These are phyloP conservation scores for Colletotrichum sp. DNA, from an alignment of 2,329 filamentous ascomycete species.

Conservation along the genomic window DNA sequence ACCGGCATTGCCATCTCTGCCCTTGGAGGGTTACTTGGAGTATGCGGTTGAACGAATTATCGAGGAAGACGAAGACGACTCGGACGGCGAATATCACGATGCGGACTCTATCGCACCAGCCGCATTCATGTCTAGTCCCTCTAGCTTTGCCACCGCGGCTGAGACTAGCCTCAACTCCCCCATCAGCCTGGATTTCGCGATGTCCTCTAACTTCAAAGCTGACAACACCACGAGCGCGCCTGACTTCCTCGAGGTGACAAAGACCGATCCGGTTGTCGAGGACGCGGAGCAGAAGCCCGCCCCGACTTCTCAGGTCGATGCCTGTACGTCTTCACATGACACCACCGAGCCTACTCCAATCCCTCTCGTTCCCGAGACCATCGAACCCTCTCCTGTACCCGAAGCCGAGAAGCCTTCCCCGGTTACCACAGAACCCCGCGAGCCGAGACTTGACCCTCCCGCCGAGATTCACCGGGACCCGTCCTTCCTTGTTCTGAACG, in stretches of 20 bases:
- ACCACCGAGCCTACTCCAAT: background rate
- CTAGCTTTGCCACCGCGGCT: slow-evolving; percentile 12
- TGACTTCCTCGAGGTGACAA: background rate
- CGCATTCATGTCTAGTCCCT: background rate
- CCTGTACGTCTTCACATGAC: slow-evolving; percentile 15
- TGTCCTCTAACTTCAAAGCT: background rate
- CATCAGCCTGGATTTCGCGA: background rate
- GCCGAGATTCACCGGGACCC: background rate
- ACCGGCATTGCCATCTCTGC: background rate
- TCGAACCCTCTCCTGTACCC: background rate
- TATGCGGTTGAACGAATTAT: slow-evolving; percentile 9
- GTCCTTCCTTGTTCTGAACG: background rate
- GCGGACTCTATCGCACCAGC: background rate
- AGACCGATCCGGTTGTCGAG: background rate
- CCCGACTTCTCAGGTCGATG: background rate
- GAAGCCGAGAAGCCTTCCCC: background rate
- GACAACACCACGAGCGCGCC: background rate
- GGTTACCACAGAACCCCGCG: background rate
- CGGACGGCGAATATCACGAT: slow-evolving; percentile 11
- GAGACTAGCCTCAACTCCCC: slow-evolving; percentile 11
- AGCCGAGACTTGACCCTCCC: background rate
- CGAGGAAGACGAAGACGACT: slow-evolving; percentile 14
- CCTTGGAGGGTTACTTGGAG: slow-evolving; percentile 9
- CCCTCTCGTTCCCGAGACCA: background rate
- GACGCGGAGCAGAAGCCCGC: background rate